phyloP scores from a whole-genome alignment of 2,329 filamentous ascomycete genomes.

The Shiraia sp. region DNA sequence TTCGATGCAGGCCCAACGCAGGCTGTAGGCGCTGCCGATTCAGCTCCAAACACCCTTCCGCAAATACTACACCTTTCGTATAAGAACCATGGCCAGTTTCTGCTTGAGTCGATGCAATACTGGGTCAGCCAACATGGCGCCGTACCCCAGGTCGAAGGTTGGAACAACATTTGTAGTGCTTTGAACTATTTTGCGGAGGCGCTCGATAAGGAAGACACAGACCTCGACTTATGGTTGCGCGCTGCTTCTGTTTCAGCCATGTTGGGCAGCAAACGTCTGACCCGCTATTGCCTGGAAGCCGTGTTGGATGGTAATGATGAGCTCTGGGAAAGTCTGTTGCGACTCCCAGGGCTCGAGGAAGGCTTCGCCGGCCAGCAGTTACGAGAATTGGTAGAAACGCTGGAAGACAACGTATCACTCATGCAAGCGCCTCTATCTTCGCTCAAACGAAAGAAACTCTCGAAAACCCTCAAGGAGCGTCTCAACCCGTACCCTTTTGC shows the following conservation, averaged over 20 bases:
- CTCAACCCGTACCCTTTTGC: conserved; percentile 57
- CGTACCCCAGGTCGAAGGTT: conserved; percentile 39
- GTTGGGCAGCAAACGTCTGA: conserved; percentile 61
- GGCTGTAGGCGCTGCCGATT: conserved; percentile 66
- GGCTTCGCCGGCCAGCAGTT: conserved; percentile 43
- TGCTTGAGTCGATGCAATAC: conserved; percentile 73
- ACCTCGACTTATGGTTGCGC: conserved; percentile 66
- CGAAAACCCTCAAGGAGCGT: conserved; percentile 56
- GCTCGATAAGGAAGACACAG: conserved; percentile 66
- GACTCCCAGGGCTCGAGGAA: conserved; percentile 56
- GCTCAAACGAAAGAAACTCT: conserved; percentile 55
- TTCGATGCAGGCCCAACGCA: conserved; percentile 48
- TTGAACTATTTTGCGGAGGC: conserved; percentile 63
- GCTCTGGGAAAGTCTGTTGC: conserved; percentile 56
- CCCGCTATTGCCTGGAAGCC: conserved; percentile 66
- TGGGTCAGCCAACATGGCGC: conserved; percentile 41
- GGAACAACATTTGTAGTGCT: conserved; percentile 33
- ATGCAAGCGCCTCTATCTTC: conserved; percentile 55
- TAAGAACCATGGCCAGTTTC: conserved; percentile 93
- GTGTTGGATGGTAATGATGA: conserved; percentile 66
- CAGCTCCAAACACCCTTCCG: conserved; percentile 76
- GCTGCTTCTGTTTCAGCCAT: conserved; percentile 61
- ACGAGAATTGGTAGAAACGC: conserved; percentile 49
- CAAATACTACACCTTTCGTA: conserved; percentile 91
- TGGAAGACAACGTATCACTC: conserved; percentile 61